Evolutionary conservation across 2,329 filamentous ascomycete genomes (phyloP), one percentile per base, ranked within the genome.

Genomic region (Xylariales sp.): DNA sequence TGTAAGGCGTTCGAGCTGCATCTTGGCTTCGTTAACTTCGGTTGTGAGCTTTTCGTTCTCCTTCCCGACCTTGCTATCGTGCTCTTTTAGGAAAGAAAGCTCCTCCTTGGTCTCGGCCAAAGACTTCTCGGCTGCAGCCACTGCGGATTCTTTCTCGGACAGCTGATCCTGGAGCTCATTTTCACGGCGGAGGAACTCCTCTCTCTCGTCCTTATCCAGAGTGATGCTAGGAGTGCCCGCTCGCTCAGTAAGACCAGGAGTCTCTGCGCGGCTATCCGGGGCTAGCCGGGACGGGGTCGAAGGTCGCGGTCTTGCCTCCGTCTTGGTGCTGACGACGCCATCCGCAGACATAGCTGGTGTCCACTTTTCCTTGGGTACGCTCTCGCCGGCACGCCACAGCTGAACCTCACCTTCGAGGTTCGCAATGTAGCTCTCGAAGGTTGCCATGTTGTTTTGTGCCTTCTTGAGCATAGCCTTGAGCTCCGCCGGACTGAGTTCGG

Each of bases 91-190:
- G 48, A 85, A 84, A 40, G 75, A 67, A 37, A 97, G 71, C 65
- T 98, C 93, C 50, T 95, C 90, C 57, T 88, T 90, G 20, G 83
- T 83, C 49, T 94, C 87, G 42, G 80, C 80, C 29, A 96, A 70
- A 43, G 78, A 79, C 62, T 93, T 86, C 61, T 97, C 91, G 1
- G 83, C 79, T 19, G 83, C 75, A 6, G 82, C 81, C 29, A 94
- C 82, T 48, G 85, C 81, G 3, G 85, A 83, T 62, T 98, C 93
- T 64, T 83, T 93, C 63, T 98, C 93, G 2, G 93, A 83, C 38
- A 98, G 76, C 66, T 97, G 91, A 58, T 98, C 93, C 60, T 97
- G 93, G 29, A 98, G 76, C 60, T 98, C 93, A 53, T 98, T 98
- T 61, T 98, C 93, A 39, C 93, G 81, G 53, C 88, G 80, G 47